Evolutionary conservation across 306 rosid genomes (phyloP).

Genomic region (Dalbergia cultrata): DNA sequence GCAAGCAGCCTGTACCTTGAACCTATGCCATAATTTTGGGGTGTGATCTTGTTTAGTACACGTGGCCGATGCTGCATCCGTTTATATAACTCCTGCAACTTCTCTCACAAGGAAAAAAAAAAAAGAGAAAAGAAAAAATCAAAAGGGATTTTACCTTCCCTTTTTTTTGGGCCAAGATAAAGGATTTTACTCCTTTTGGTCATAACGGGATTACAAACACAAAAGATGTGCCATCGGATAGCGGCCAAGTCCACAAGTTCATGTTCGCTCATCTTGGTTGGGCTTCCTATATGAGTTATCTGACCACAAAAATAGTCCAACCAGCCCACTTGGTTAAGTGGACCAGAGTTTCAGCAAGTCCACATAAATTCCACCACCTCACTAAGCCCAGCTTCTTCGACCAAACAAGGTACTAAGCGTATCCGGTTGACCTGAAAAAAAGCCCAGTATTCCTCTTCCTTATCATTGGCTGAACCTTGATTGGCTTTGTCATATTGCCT

Average conservation of each 20-base stretch:
- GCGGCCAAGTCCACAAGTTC: too few species aligned
- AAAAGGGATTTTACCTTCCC: neutral
- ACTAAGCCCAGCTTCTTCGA: too few species aligned
- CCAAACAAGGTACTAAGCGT: too few species aligned
- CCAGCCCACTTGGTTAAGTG: neutral
- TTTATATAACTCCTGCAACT: neutral
- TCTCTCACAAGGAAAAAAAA: neutral
- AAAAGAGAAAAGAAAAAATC: neutral
- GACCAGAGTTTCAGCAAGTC: neutral
- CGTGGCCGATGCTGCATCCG: constrained; percentile 49
- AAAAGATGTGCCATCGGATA: too few species aligned
- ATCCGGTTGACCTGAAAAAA: too few species aligned
- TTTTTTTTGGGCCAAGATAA: too few species aligned
- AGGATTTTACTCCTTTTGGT: too few species aligned
- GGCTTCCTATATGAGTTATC: neutral
- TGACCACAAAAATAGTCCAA: neutral
- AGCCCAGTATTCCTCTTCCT: too few species aligned
- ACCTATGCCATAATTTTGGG: constrained; percentile 45
- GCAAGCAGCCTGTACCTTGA: constrained; percentile 8
- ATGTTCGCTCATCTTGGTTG: neutral
- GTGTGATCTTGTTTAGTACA: constrained; percentile 35
- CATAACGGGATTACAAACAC: too few species aligned
- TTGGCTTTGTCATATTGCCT: too few species aligned
- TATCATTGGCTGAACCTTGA: too few species aligned
- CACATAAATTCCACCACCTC: too few species aligned